Base-by-base conservation (phyloP, 225 moss, liverwort and hornwort genomes). In the Polytrichum formosum region DNA sequence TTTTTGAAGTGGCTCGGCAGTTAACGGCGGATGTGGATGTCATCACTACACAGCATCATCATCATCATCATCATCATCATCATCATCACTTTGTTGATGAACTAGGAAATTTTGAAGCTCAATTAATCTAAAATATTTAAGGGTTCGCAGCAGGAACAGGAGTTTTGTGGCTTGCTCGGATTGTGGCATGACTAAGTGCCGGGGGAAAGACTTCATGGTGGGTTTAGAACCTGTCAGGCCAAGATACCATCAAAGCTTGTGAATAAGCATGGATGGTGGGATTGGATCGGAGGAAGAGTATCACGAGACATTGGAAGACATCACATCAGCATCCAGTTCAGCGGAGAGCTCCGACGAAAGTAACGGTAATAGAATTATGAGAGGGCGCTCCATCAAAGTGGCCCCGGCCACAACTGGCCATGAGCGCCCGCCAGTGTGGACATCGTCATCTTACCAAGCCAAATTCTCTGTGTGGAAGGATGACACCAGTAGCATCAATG, bases 241-340 rank as follows among this genome's bases (percentile, higher is more conserved):
- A 70, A 46, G 54, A 59, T 54, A 53, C 55, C 63, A 55, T 68
- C 26, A 53, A 70, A 67, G 70, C 30, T 75, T 71, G 66, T 78
- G 76, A 83, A 65, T 72, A 79, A 80, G 79, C 71, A 88, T 88
- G 87, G 87, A 84, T 28, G 79, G 81, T 46, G 66, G 35, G 28
- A 64, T 55, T 54, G 79, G 72, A 73, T 93, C 96, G 66, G 96
- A 89, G 77, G 96, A 93, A 64, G 96, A 96, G 83, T 96, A 90
- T 82, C 88, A 96, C 62, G 96, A 96, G 77, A 91, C 96, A 3
- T 81, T 83, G 84, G 93, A 96, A 65, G 96, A 93, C 27, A 91
- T 96, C 55, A 88, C 93, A 10, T 91, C 93, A 16, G 73, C 77
- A 70, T 89, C 93, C 21, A 90, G 91, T 67, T 91, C 93, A 54